Base-by-base conservation (phyloP, 1,284 basidiomycete species). In the Boletus sp. region DNA sequence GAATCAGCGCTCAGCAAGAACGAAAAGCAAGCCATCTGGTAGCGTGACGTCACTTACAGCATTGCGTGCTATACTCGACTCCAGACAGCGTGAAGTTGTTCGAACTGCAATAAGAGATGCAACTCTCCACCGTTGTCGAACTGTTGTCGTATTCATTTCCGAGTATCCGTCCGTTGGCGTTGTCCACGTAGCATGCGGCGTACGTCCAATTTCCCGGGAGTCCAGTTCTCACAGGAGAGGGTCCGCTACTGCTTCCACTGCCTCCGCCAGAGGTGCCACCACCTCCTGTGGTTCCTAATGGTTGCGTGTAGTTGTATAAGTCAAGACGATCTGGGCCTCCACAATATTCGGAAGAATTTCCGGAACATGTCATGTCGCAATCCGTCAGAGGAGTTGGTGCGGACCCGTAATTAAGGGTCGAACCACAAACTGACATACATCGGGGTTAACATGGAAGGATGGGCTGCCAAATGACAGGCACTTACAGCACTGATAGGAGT, bases 361-460 rank as follows among this genome's bases (percentile, higher is more conserved):
- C 84, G 2, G 66, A 65, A 56, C 84, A 87, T 6, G 73, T 58
- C 84, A 87, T 86, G 52, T 72, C 74, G 58, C 84, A 88, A 37
- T 77, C 76, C 3, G 69, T 59, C 10, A 72, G 62, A 3, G 76
- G 56, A 0, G 73, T 71, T 0, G 72, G 66, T 16, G 69, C 73
- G 20, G 77, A 78, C 7, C 69, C 76, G 52, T 74, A 71, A 20
- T 54, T 55, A 41, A 86, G 69, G 12, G 67, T 51, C 4, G 68
- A 66, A 14, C 72, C 82, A 57, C 84, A 88, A 60, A 72, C 81
- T 84, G 16, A 10, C 8, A 8, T 38, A 29, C 13, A 3, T n/a
- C 5, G 13, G 19, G 16, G 22, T 56, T 33, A 52, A 33, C 14
- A 26, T 7, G 9, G n/a, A 35, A n/a, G 19, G 3, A 25, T 17